These are phyloP conservation scores for Aegilops sharonensis DNA, from an alignment of 176 grass and related monocot species.

Conservation along the genomic window DNA sequence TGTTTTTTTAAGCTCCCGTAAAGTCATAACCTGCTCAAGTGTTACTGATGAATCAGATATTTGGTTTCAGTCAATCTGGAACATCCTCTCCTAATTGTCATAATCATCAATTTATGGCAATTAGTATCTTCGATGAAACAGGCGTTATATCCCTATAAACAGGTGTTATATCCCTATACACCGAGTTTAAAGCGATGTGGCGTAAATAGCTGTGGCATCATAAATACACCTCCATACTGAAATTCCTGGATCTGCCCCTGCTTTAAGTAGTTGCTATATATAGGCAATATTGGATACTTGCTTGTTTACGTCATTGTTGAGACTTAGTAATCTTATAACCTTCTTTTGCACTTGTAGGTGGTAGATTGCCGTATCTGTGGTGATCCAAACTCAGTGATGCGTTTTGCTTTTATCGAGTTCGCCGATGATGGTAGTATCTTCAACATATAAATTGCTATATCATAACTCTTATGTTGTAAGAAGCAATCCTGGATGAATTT, in stretches of 20 bases:
- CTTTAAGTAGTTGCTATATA: background rate
- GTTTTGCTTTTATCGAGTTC: conserved; percentile 99
- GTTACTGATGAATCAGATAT: background rate
- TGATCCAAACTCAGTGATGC: conserved; percentile 84
- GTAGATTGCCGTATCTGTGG: conserved; percentile 97
- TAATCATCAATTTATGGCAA: background rate
- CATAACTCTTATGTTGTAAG: background rate
- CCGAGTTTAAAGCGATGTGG: background rate
- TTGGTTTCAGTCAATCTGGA: background rate
- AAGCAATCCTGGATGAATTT: conserved; percentile 22
- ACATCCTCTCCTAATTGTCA: background rate
- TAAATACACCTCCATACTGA: background rate
- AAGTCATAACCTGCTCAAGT: background rate
- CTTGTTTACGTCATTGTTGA: background rate
- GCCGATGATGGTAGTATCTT: conserved; percentile 78
- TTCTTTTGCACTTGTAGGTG: conserved; percentile 50
- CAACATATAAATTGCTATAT: conserved; percentile 8
- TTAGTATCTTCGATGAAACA: background rate
- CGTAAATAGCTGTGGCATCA: background rate
- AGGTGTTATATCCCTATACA: background rate
- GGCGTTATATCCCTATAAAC: background rate
- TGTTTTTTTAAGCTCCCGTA: background rate
- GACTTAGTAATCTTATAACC: conserved; percentile 16
- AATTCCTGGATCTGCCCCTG: background rate
- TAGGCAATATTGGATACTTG: background rate